These are phyloP conservation scores for Aspergillus uvarum DNA, from an alignment of 2,329 filamentous ascomycete genomes.

Conservation along the genomic window DNA sequence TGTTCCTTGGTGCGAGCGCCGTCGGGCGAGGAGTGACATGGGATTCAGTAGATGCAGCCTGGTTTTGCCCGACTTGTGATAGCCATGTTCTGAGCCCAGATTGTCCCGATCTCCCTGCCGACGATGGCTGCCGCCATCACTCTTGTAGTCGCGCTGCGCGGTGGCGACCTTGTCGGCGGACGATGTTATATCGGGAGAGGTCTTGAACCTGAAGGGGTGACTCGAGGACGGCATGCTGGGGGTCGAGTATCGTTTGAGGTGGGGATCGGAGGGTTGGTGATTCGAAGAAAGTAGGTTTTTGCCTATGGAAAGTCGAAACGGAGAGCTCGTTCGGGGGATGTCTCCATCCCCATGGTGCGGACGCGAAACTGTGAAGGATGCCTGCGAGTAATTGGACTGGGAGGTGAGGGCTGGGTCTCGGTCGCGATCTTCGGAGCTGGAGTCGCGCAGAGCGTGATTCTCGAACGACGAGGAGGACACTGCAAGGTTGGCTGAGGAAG, in stretches of 20 bases:
- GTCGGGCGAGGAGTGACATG: conserved; percentile 59
- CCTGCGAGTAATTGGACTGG: conserved; percentile 30
- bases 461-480: conserved; percentile 28
- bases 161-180: conserved; percentile 23
- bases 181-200: conserved; percentile 28
- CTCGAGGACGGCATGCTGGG: conserved; percentile 23
- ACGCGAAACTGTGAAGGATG: conserved; percentile 21
- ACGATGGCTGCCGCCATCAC: conserved; percentile 23
- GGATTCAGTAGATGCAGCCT: conserved; percentile 60
- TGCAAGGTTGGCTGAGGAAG: conserved; percentile 31
- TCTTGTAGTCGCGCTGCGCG: conserved; percentile 27
- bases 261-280: conserved; percentile 23
- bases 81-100: conserved; percentile 23
- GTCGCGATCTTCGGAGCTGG: conserved; percentile 32
- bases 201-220: conserved; percentile 28
- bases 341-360: conserved; percentile 30
- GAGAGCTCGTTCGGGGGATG: conserved; percentile 34
- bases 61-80: conserved; percentile 46
- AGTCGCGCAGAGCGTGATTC: conserved; percentile 29
- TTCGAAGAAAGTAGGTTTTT: conserved; percentile 29
- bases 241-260: conserved; percentile 31
- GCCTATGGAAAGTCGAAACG: conserved; percentile 38
- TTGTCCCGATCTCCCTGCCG: conserved; percentile 31
- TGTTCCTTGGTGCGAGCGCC: conserved; percentile 55
- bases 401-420: conserved; percentile 22